phyloP scores from a whole-genome alignment of 1,284 basidiomycete species.

The Jaminaea rosea region DNA sequence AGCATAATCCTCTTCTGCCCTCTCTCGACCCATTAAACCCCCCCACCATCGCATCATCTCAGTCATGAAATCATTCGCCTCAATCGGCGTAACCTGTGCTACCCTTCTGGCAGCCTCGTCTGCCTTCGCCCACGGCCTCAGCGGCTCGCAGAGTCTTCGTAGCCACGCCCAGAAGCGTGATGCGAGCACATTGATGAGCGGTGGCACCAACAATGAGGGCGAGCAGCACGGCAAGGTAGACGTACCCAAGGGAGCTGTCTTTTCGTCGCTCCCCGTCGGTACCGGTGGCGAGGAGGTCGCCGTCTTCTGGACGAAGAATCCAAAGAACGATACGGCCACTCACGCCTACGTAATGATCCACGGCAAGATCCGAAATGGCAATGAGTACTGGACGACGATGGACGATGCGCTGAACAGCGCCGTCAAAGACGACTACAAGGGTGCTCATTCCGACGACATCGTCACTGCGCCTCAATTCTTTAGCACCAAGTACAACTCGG shows the following conservation, averaged over 20 bases:
- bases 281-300: constrained; percentile 14
- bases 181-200: constrained; percentile 3
- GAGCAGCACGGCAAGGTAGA: constrained; percentile 14
- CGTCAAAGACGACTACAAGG: constrained; percentile 9
- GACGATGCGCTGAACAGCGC: constrained; percentile 22
- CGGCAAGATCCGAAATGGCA: constrained; percentile 33
- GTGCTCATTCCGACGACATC: constrained; percentile 21
- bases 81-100: not conserved
- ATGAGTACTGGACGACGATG: constrained; percentile 24
- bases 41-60: too few species aligned
- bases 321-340: constrained; percentile 14
- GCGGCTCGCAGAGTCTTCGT: not conserved
- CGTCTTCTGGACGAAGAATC: constrained; percentile 22
- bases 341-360: constrained; percentile 45
- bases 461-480: constrained; percentile 41
- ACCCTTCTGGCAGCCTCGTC: not conserved
- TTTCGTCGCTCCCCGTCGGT: constrained; percentile 23
- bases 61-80: too few species aligned
- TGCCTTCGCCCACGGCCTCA: not conserved
- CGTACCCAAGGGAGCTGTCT: constrained; percentile 21
- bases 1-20: too few species aligned
- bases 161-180: not conserved
- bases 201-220: constrained; percentile 3
- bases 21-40: too few species aligned
- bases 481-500: constrained; percentile 23